phyloP scores from a whole-genome alignment of 192 early-diverging fungal genomes.

The Gamsiella multidivaricata region DNA sequence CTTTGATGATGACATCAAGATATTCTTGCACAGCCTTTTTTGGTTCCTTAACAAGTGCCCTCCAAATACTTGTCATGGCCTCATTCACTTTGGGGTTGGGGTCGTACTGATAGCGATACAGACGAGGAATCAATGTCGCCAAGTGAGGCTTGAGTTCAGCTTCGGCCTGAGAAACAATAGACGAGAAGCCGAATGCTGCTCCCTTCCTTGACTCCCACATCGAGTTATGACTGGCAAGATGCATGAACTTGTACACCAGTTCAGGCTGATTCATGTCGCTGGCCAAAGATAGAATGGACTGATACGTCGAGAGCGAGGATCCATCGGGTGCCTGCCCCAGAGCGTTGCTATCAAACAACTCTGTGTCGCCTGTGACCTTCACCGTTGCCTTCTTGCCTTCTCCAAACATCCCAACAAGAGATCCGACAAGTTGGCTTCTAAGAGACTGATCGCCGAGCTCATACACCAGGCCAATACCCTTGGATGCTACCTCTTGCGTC shows the following conservation, averaged over 20 bases:
- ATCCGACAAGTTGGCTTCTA: constrained; percentile 73
- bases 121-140: constrained; percentile 78
- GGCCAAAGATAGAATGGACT: constrained; percentile 88
- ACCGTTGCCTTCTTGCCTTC: constrained; percentile 68
- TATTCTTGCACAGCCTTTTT: constrained; percentile 77
- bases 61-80: constrained; percentile 94
- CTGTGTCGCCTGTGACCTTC: constrained; percentile 71
- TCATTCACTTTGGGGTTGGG: constrained; percentile 88
- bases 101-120: constrained; percentile 93
- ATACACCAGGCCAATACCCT: constrained; percentile 85
- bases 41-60: constrained; percentile 73
- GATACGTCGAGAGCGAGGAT: constrained; percentile 73
- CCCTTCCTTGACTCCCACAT: constrained; percentile 92
- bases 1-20: constrained; percentile 85
- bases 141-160: constrained; percentile 85
- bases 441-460: constrained; percentile 80
- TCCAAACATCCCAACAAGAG: constrained; percentile 81
- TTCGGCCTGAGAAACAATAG: constrained; percentile 82
- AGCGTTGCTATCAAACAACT: constrained; percentile 74
- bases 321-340: constrained; percentile 85
- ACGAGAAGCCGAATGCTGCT: constrained; percentile 88
- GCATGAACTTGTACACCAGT: constrained; percentile 94
- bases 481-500: constrained; percentile 88
- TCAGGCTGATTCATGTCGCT: constrained; percentile 95
- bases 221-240: constrained; percentile 90